A percentile compares a stretch with the other conserved stretches of the same genome.
Conservation (phyloP, 495 filamentous ascomycete genomes). For the Tuber indicum region DNA sequence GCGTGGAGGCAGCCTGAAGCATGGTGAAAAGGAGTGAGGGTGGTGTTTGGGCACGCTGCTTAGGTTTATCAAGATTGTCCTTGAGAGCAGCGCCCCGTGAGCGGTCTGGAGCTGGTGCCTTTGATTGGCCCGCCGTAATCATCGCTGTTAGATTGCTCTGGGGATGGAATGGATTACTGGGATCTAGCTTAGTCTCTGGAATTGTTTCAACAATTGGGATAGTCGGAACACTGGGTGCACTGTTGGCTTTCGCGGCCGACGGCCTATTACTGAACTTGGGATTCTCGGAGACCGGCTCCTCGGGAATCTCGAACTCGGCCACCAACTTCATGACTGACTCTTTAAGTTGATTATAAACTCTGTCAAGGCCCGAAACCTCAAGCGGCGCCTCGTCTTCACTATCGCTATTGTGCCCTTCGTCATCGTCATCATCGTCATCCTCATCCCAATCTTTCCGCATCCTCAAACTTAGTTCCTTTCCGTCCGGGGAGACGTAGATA, state of each 20-base stretch:
- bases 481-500: conserved; percentile 68
- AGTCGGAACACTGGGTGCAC: conserved; percentile 15
- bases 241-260: conserved; percentile 35
- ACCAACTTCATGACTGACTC: conserved; percentile 75
- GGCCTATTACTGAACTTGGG: conserved; percentile 32
- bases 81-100: conserved; percentile 34
- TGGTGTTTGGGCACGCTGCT: conserved; percentile 40
- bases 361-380: conserved; percentile 63
- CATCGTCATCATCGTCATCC: conserved; percentile 59
- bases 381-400: conserved; percentile 61
- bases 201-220: background rate
- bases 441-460: conserved; percentile 67
- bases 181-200: conserved; percentile 38
- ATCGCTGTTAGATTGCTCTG: conserved; percentile 42
- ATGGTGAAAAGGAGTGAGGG: conserved; percentile 56
- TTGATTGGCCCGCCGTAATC: conserved; percentile 39
- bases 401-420: conserved; percentile 61
- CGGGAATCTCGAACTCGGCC: conserved; percentile 68
- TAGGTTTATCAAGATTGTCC: conserved; percentile 38
- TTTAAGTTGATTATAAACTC: conserved; percentile 76
- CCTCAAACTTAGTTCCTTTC: conserved; percentile 59
- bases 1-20: conserved; percentile 60
- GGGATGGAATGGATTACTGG: conserved; percentile 42
- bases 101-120: conserved; percentile 37
- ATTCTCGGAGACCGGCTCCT: conserved; percentile 41